phyloP scores from a whole-genome alignment of 805 yeast species.

The Nakazawaea peltata region DNA sequence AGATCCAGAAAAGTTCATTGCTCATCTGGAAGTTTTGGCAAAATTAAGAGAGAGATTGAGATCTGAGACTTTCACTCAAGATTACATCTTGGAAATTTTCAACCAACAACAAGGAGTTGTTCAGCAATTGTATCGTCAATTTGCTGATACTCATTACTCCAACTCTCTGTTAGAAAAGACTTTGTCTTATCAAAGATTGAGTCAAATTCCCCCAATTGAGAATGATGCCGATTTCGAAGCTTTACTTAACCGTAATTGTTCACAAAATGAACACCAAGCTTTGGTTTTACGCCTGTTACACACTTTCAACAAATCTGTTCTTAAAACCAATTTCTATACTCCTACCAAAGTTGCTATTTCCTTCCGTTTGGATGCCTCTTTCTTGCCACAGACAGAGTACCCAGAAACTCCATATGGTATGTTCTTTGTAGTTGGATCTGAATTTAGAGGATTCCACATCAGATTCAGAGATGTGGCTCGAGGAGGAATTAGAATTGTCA shows the following conservation, averaged over 20 bases:
- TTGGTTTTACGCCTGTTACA: slow-evolving; percentile 76
- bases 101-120: slow-evolving; percentile 62
- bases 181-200: slow-evolving; percentile 76
- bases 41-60: slow-evolving; percentile 83
- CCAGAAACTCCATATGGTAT: slow-evolving; percentile 92
- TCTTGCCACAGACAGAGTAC: slow-evolving; percentile 79
- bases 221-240: slow-evolving; percentile 68
- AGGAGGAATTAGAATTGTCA: slow-evolving; percentile 96
- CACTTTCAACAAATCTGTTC: slow-evolving; percentile 75
- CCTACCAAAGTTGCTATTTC: slow-evolving; percentile 94
- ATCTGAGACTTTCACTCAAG: slow-evolving; percentile 87
- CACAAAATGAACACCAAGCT: slow-evolving; percentile 74
- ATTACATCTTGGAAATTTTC: slow-evolving; percentile 72
- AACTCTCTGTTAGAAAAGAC: slow-evolving; percentile 67
- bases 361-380: slow-evolving; percentile 80
- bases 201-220: slow-evolving; percentile 68
- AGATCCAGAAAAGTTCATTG: slow-evolving; percentile 50
- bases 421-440: slow-evolving; percentile 93
- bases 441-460: slow-evolving; percentile 95
- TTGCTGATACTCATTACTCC: slow-evolving; percentile 85
- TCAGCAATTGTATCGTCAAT: slow-evolving; percentile 78
- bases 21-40: slow-evolving; percentile 67
- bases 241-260: slow-evolving; percentile 57
- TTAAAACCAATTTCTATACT: slow-evolving; percentile 90
- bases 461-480: slow-evolving; percentile 96